Evolutionary conservation across 371 early-diverging fungal genomes (phyloP).

Genomic region (Parasitella parasitica): DNA sequence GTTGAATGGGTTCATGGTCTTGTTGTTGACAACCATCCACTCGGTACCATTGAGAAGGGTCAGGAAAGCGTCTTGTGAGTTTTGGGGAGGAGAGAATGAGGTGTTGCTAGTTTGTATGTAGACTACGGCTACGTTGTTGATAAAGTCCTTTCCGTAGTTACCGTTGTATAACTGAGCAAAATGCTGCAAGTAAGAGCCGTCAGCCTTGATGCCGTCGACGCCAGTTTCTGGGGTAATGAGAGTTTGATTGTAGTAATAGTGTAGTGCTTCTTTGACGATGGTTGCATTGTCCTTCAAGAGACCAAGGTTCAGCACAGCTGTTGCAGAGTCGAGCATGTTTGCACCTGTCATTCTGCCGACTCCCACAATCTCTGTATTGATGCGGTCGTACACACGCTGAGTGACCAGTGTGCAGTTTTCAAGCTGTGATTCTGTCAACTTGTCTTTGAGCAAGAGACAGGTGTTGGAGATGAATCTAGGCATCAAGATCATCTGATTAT

Average conservation of each 20-base stretch:
- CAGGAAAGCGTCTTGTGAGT: constrained; percentile 15
- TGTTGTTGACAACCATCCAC: constrained; percentile 27
- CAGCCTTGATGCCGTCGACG: constrained; percentile 23
- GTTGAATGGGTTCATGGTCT: neutral
- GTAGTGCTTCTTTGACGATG: constrained; percentile 9
- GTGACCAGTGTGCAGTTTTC: constrained; percentile 13
- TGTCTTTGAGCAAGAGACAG: constrained; percentile 20
- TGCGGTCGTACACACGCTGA: constrained; percentile 12
- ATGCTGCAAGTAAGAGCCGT: constrained; percentile 33
- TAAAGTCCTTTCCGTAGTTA: constrained; percentile 30
- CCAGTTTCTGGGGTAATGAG: constrained; percentile 4
- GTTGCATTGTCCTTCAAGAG: constrained; percentile 25
- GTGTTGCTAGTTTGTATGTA: constrained; percentile 17
- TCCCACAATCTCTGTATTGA: constrained; percentile 17
- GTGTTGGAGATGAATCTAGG: constrained; percentile 20
- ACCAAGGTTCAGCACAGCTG: constrained; percentile 14
- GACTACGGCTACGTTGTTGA: constrained; percentile 10
- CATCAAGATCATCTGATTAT: constrained; percentile 23
- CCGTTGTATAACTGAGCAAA: constrained; percentile 24
- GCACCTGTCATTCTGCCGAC: constrained; percentile 31
- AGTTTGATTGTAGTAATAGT: constrained; percentile 23
- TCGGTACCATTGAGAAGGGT: constrained; percentile 28
- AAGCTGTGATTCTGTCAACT: constrained; percentile 8
- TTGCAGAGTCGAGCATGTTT: constrained; percentile 27
- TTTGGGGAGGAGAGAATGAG: constrained; percentile 3